Evolutionary conservation across 2,329 filamentous ascomycete species (phyloP).

Genomic region (Biscogniauxia sp.): DNA sequence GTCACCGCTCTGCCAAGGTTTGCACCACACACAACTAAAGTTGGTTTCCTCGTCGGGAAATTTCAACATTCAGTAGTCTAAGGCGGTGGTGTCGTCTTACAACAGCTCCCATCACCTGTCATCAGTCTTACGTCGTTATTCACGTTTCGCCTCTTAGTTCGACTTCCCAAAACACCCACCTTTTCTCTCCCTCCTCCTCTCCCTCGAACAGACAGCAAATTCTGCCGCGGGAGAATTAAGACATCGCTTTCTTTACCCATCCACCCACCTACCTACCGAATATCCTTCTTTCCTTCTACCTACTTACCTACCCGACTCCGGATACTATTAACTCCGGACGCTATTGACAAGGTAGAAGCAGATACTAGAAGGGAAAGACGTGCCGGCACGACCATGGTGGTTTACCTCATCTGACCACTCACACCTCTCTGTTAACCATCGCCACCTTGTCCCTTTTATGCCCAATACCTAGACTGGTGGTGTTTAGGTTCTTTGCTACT

Average conservation of each 20-base stretch:
- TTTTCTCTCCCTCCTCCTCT: too few species aligned
- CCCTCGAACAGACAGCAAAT: too few species aligned
- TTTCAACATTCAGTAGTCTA: background rate
- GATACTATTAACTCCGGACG: background rate
- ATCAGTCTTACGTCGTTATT: background rate
- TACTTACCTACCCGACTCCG: background rate
- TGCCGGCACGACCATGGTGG: background rate
- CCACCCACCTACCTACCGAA: conserved; percentile 1
- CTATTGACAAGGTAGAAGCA: background rate
- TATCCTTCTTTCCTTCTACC: too few species aligned
- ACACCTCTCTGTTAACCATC: background rate
- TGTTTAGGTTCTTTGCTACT: too few species aligned
- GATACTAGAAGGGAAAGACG: background rate
- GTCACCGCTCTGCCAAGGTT: background rate
- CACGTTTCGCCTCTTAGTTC: background rate
- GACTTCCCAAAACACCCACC: background rate
- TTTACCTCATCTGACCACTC: background rate
- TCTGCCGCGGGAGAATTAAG: background rate
- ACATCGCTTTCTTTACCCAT: background rate
- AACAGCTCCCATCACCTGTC: background rate
- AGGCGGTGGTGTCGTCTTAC: background rate
- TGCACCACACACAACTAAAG: background rate
- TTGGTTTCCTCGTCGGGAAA: background rate
- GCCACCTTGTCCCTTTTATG: background rate
- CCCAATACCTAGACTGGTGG: background rate